These are phyloP conservation scores for Populus hybrid DNA, from an alignment of 441 rosid species.

Conservation along the genomic window DNA sequence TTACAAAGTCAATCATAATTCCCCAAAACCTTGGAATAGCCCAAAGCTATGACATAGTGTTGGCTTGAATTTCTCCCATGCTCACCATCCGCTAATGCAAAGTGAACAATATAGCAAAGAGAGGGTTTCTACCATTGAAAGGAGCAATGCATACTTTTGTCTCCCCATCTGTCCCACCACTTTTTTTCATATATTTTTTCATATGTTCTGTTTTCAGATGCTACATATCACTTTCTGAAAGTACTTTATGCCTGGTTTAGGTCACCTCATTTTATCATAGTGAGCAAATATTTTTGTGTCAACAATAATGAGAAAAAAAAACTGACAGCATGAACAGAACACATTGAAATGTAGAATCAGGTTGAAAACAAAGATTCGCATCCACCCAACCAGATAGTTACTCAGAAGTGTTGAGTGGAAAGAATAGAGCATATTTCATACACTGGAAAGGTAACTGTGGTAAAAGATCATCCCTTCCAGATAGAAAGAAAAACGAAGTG, in stretches of 20 bases:
- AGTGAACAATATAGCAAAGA: background rate
- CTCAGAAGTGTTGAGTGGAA: background rate
- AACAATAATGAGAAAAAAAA: background rate
- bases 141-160: background rate
- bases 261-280: background rate
- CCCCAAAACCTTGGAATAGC: background rate
- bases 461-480: background rate
- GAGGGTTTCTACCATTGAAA: background rate
- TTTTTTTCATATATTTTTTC: background rate
- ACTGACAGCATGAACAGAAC: background rate
- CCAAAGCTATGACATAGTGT: background rate
- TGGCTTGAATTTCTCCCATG: conserved; percentile 5
- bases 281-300: background rate
- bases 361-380: background rate
- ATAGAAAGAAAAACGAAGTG: background rate
- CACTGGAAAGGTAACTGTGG: background rate
- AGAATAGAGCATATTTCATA: conserved; percentile 6
- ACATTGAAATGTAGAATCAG: background rate
- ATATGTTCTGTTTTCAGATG: background rate
- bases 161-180: background rate
- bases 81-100: background rate
- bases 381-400: background rate
- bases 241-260: background rate
- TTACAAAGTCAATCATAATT: background rate
- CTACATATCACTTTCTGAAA: background rate